phyloP scores from a whole-genome alignment of 768 basidiomycete species.

The Coprinellus micaceus region DNA sequence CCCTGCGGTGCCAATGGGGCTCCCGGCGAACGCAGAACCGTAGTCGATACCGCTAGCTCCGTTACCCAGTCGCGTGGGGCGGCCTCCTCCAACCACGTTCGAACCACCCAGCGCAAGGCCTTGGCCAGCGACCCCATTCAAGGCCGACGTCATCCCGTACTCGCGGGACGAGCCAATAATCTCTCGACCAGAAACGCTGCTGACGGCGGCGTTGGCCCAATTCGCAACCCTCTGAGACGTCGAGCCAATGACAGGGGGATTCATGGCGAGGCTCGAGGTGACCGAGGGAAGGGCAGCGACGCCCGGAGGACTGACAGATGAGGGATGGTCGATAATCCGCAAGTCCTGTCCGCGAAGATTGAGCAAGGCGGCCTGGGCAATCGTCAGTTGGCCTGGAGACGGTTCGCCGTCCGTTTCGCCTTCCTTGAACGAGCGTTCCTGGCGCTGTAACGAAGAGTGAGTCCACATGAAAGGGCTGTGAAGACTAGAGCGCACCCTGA shows the following conservation, averaged over 20 bases:
- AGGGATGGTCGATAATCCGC: conserved; percentile 11
- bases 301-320: neutral
- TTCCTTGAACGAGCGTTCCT: conserved; percentile 57
- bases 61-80: conserved; percentile 4
- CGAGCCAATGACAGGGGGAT: conserved; percentile 7
- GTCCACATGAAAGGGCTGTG: conserved; percentile 1
- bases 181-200: neutral
- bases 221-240: neutral
- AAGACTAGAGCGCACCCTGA: conserved; percentile 66
- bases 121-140: neutral
- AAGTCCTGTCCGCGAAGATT: conserved; percentile 70
- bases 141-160: neutral
- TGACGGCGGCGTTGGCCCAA: neutral
- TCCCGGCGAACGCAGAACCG: conserved; percentile 10
- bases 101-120: conserved; percentile 1
- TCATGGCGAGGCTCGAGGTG: neutral
- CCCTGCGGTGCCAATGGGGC: conserved; percentile 2
- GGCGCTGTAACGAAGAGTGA: conserved; percentile 40
- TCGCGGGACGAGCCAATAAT: conserved; percentile 4
- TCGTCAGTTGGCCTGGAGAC: conserved; percentile 63
- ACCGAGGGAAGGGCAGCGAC: neutral
- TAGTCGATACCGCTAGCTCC: conserved; percentile 8
- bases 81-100: neutral
- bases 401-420: conserved; percentile 39
- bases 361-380: conserved; percentile 74